Conservation (phyloP, 805 yeast genomes). For the Jamesozyma rosinii region DNA sequence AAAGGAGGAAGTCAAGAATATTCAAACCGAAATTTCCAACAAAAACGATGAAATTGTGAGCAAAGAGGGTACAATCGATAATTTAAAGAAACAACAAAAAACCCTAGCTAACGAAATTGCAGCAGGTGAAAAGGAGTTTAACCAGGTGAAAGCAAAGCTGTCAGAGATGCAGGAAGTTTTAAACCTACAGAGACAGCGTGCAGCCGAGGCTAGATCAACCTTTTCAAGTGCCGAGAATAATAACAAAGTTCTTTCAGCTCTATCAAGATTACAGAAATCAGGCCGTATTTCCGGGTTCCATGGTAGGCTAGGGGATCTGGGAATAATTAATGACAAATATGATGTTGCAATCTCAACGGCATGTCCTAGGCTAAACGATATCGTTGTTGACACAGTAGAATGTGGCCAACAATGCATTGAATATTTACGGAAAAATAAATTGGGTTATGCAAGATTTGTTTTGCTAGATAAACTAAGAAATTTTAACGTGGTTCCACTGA, state of each 20-base stretch:
- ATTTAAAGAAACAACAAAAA: conserved; percentile 40
- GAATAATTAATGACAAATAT: conserved; percentile 78
- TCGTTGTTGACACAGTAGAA: conserved; percentile 77
- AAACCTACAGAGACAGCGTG: conserved; percentile 46
- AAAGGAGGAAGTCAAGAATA: conserved; percentile 36
- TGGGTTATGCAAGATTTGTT: conserved; percentile 87
- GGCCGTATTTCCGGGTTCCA: conserved; percentile 81
- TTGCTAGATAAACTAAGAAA: conserved; percentile 64
- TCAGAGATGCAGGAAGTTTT: conserved; percentile 48
- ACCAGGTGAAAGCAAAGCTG: conserved; percentile 39
- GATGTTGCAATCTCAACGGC: conserved; percentile 95
- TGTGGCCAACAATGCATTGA: conserved; percentile 74
- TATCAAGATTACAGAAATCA: conserved; percentile 59
- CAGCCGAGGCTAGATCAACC: conserved; percentile 57
- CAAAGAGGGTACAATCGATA: conserved; percentile 39
- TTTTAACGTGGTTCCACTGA: conserved; percentile 47
- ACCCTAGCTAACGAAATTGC: conserved; percentile 46
- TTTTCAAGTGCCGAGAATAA: conserved; percentile 54
- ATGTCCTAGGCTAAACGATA: conserved; percentile 79
- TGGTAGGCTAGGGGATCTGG: conserved; percentile 88
- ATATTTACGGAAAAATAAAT: conserved; percentile 65
- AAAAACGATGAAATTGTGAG: conserved; percentile 41
- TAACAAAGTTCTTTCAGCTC: conserved; percentile 60
- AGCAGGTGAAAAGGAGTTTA: conserved; percentile 50
- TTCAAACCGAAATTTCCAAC: conserved; percentile 37